Evolutionary conservation across 2,329 filamentous ascomycete genomes (phyloP), one percentile per base, ranked within the genome.

Genomic region (Ophiocordyceps australis): DNA sequence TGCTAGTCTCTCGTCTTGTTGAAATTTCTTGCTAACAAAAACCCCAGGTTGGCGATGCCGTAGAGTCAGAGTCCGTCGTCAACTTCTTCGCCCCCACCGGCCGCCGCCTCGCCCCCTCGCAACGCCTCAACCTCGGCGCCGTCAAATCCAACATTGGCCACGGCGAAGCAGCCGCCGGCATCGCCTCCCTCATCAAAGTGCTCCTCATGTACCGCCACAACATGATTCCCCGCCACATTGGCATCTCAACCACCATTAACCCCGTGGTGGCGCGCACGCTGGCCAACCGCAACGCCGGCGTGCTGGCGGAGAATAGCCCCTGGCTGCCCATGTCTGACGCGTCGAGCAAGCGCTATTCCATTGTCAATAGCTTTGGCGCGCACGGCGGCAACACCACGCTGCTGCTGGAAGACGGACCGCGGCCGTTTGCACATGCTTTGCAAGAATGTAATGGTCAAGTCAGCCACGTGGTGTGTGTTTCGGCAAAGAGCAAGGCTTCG

Each of bases 311-410:
- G 21, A 26, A 46, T 6, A 49, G 40, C 0, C 35, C 45, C 2
- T 59, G 55, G 46, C 15, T 34, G 4, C 33, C 39, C 2, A 26
- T 23, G 10, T 27, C 26, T 3, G 42, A 35, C 10, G 32, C 31
- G 14, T 38, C 47, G 27, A n/a, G n/a, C n/a, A n/a, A n/a, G n/a
- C 45, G 62, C 3, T 43, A 46, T 4, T 37, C 32, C 1, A 26
- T 45, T 6, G 50, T 55, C 16, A 71, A 72, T 40, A 67, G 63
- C 40, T 71, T 70, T 38, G 54, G 49, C 28, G 55, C 46, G 4
- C 30, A 61, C 7, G 65, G 65, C 28, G 64, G 64, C 5, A 72
- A 71, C 47, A 75, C 71, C 4, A 66, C 68, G 16, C 43, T 78
- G 20, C 44, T 77, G 6, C 35, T 78, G 5, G 67, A 76, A 40